Conservation (phyloP, 441 rosid species). For the Pelargonium citronellum region DNA sequence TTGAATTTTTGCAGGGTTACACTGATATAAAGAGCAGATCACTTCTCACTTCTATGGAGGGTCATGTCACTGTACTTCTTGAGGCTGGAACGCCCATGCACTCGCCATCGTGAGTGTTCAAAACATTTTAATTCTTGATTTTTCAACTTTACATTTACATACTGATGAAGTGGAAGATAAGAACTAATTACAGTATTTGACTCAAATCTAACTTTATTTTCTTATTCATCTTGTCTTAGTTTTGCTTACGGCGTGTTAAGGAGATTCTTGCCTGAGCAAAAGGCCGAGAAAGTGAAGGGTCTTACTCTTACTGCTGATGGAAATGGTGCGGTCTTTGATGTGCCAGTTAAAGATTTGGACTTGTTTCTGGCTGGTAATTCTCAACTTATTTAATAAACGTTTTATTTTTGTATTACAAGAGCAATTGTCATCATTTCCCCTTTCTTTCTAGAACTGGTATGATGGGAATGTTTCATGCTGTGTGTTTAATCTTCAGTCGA, state of each 20-base stretch:
- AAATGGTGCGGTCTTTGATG: slow-evolving; percentile 78
- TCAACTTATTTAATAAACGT: neutral
- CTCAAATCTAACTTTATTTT: neutral
- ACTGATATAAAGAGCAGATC: slow-evolving; percentile 85
- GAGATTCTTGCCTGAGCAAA: slow-evolving; percentile 78
- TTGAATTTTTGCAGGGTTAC: slow-evolving; percentile 52
- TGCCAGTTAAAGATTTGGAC: slow-evolving; percentile 50
- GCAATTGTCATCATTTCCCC: neutral
- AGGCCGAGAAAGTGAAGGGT: slow-evolving; percentile 69
- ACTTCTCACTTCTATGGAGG: slow-evolving; percentile 72
- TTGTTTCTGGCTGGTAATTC: slow-evolving; percentile 45
- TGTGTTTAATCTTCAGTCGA: no score
- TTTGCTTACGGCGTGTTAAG: slow-evolving; percentile 51
- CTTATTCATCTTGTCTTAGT: slow-evolving; percentile 33
- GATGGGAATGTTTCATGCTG: no score
- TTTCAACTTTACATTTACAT: neutral
- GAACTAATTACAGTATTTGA: neutral
- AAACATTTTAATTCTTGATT: slow-evolving; percentile 1
- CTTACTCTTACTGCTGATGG: slow-evolving; percentile 68
- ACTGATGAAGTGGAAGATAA: neutral
- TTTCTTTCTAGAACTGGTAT: no score
- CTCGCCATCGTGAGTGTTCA: slow-evolving; percentile 58
- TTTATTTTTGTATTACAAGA: neutral
- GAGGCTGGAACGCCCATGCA: slow-evolving; percentile 61
- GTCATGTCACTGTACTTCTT: slow-evolving; percentile 62